Evolutionary conservation across 352 stramenopile genomes (phyloP), one percentile per base, ranked within the genome.

Genomic region (Pythium chondricola): DNA sequence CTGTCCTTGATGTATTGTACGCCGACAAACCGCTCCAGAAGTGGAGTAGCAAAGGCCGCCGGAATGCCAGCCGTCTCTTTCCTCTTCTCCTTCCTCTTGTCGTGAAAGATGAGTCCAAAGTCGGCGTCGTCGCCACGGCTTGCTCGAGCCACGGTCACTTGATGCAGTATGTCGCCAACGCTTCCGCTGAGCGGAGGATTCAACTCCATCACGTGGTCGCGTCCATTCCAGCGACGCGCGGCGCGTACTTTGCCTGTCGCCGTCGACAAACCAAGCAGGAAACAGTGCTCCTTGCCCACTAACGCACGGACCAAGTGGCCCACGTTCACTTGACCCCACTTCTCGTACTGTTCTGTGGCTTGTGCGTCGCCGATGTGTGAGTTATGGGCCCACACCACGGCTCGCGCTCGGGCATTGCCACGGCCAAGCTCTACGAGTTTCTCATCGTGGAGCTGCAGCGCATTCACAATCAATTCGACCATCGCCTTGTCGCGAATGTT

Each of bases 311-410:
- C 56, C 13, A 71, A 56, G 33, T 68, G 55, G 6, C 63, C 58
- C 9, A 68, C 54, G 25, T 71, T 71, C 29, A 62, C 61, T 51
- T 69, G 61, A 22, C 54, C 45, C 32, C 24, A 48, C 6, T 33
- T 26, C 49, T 48, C 37, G 7, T 59, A 56, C 35, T 63, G 42
- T 26, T 66, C 61, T 0, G 58, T 68, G 21, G 63, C 58, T 1
- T 36, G 36, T 1, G 45, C 57, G 21, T 68, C 63, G 16, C 63
- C 63, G 33, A 71, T 51, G 35, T 71, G 63, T 13, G 54, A 68
- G 30, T 71, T 71, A 51, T 71, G 63, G 21, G 58, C 58, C 63
- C 63, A 71, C n/a, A 71, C 56, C 13, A 71, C 43, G 1, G 61
- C 61, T 11, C 56, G 49, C 7, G 56, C 31, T n/a, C 11, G 14